phyloP scores from a whole-genome alignment of 768 basidiomycete genomes.

The Pholiota conissans region DNA sequence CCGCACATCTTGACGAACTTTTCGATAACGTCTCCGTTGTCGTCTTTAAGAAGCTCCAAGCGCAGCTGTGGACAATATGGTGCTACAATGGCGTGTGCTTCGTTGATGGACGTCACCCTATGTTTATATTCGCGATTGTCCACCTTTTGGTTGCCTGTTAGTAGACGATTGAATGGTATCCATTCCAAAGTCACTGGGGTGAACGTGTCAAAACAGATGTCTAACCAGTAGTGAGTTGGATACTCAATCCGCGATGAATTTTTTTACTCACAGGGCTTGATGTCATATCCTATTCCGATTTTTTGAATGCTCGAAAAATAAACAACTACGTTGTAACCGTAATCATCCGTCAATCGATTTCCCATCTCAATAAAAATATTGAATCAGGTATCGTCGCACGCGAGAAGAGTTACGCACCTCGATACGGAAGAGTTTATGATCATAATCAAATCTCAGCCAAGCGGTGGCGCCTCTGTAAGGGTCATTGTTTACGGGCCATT shows the following conservation, averaged over 20 bases:
- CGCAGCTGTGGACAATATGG: constrained; percentile 75
- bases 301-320: constrained; percentile 58
- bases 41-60: constrained; percentile 54
- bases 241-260: neutral
- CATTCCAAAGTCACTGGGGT: constrained; percentile 66
- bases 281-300: constrained; percentile 63
- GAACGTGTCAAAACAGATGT: constrained; percentile 66
- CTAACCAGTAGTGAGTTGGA: constrained; percentile 34
- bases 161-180: constrained; percentile 54
- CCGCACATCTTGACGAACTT: constrained; percentile 56
- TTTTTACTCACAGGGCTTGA: constrained; percentile 57
- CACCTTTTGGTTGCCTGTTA: constrained; percentile 38
- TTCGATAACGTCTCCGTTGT: constrained; percentile 41
- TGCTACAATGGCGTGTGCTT: constrained; percentile 58
- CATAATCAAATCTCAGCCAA: too few relatives aligned
- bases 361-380: too few relatives aligned
- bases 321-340: constrained; percentile 52
- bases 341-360: constrained; percentile 37
- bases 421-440: too few relatives aligned
- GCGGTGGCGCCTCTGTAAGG: too few relatives aligned
- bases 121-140: constrained; percentile 52
- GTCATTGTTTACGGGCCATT: too few relatives aligned
- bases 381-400: too few relatives aligned
- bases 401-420: too few relatives aligned
- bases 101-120: constrained; percentile 57